phyloP scores from a whole-genome alignment of 2,329 filamentous ascomycete genomes.

The Aspergillus persii region DNA sequence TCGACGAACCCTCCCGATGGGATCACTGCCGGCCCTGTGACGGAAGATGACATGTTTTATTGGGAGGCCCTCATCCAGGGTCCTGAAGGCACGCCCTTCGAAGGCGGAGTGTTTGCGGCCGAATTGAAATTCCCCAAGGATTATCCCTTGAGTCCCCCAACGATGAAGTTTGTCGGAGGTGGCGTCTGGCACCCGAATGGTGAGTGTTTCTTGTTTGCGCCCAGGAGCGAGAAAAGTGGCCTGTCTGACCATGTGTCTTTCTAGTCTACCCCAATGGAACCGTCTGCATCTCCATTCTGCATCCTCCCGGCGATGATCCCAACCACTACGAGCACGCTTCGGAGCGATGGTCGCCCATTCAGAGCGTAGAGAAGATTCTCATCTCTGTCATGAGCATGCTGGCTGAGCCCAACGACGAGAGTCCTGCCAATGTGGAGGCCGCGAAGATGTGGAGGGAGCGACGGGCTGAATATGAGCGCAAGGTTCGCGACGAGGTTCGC shows the following conservation, averaged over 20 bases:
- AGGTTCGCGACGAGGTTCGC: conserved; percentile 78
- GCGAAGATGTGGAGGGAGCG: conserved; percentile 94
- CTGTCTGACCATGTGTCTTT: not conserved
- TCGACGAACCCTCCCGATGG: conserved; percentile 95
- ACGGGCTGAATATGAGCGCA: conserved; percentile 77
- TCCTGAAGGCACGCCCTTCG: conserved; percentile 91
- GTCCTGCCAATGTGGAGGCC: conserved; percentile 91
- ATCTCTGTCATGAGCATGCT: conserved; percentile 98
- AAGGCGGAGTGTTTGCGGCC: conserved; percentile 91
- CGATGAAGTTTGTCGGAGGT: conserved; percentile 91
- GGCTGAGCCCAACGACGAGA: conserved; percentile 95
- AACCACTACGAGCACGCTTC: conserved; percentile 97
- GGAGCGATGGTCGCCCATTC: conserved; percentile 94
- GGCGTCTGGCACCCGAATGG: conserved; percentile 93
- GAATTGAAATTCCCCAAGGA: conserved; percentile 94
- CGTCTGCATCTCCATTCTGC: conserved; percentile 97
- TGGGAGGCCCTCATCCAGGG: conserved; percentile 98
- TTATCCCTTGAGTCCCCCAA: conserved; percentile 93
- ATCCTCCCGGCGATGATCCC: conserved; percentile 92
- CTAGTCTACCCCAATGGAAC: conserved; percentile 86
- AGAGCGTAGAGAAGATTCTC: conserved; percentile 96
- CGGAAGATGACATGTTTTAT: conserved; percentile 89
- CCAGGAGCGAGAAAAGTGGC: not conserved
- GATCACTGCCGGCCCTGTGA: conserved; percentile 90
- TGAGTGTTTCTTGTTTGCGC: conserved; percentile 41